phyloP scores from a whole-genome alignment of 2,329 filamentous ascomycete genomes.

The Botrytis sinoallii region DNA sequence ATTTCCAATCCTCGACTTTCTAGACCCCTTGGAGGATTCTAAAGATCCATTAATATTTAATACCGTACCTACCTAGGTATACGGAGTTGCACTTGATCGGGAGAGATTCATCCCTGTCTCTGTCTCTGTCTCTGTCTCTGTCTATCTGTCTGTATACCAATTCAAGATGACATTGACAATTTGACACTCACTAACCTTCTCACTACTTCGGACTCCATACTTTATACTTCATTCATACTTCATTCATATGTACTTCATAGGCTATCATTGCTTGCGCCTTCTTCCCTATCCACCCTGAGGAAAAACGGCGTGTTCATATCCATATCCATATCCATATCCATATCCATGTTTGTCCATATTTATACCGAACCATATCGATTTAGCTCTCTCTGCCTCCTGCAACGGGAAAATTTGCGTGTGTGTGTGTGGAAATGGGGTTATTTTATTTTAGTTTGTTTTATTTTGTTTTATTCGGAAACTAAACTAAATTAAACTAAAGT shows the following conservation, averaged over 20 bases:
- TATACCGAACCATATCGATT: neutral
- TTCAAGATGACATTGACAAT: neutral
- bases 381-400: neutral
- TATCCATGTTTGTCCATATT: neutral
- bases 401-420: neutral
- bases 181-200: neutral
- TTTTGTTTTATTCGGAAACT: neutral
- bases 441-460: too few relatives aligned
- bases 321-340: neutral
- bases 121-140: too few relatives aligned
- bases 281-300: neutral
- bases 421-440: neutral
- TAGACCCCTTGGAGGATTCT: neutral
- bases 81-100: neutral
- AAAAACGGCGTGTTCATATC: neutral
- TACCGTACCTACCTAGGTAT: too few relatives aligned
- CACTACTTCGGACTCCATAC: neutral
- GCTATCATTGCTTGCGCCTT: neutral
- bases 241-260: neutral
- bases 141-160: too few relatives aligned
- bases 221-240: neutral
- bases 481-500: too few relatives aligned
- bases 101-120: neutral
- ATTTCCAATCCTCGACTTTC: constrained; percentile 2
- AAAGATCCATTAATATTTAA: neutral